These are phyloP conservation scores for Sisymbrium irio DNA, from an alignment of 345 rosid genomes.

Conservation along the genomic window DNA sequence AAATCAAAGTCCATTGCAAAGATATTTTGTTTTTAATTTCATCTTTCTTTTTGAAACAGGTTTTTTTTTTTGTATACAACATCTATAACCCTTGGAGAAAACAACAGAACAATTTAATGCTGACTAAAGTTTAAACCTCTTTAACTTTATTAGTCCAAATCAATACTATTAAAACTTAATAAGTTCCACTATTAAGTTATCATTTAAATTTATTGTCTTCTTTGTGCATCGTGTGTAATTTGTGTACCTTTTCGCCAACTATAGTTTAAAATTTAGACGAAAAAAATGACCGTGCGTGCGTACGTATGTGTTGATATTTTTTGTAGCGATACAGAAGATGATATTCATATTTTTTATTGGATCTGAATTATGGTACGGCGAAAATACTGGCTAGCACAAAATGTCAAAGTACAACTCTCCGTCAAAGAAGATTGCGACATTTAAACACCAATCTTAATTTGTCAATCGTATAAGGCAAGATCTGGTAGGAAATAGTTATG, in stretches of 20 bases:
- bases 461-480: slow-evolving; percentile 18
- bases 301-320: background rate
- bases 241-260: background rate
- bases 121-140: background rate
- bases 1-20: background rate
- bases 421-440: background rate
- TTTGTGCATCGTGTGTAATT: no score
- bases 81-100: background rate
- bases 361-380: background rate
- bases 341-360: background rate
- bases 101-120: background rate
- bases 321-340: background rate
- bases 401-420: background rate
- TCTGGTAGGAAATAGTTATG: slow-evolving; percentile 8
- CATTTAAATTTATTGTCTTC: background rate
- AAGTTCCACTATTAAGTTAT: no score
- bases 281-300: background rate
- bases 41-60: background rate
- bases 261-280: no score
- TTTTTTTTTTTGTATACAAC: background rate
- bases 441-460: background rate
- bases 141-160: background rate
- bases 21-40: background rate
- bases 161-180: no score
- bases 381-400: background rate